Base-by-base conservation (phyloP, 2,329 filamentous ascomycete genomes). In the Fusarium armeniacum region DNA sequence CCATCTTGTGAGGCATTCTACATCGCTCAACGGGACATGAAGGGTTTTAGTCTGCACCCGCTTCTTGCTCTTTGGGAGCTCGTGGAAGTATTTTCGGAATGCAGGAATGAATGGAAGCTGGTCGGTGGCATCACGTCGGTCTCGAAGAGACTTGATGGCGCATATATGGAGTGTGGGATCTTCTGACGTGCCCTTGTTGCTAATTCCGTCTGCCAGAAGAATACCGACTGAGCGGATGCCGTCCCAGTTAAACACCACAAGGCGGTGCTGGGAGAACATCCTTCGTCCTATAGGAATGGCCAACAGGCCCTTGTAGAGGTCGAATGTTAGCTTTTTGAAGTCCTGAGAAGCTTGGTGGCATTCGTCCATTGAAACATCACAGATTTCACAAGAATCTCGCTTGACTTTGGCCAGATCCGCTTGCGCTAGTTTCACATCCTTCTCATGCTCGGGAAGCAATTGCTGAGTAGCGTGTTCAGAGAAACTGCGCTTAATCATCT, bases 401-500 rank as follows among this genome's bases (percentile, higher is more conserved):
- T 95, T 97, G 76, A 98, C 89, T 81, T 95, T 97, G 56, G 90
- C 93, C 58, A 99, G 82, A 81, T 97, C 95, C 6, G 93, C 94
- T 78, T 99, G 94, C 0, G 94, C 97, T 4, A 97, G 73, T 78
- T 95, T 94, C 65, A 99, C 93, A 61, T 94, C 92, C 80, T 97
- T 97, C 80, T 99, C 94, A 74, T 98, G 95, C 79, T 98, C 94
- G 0, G 96, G 96, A 2, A 98, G 84, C 15, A 98, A 82, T 67
- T 97, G 94, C 77, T 99, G 96, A 0, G 95, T 98, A 26, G 95
- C 95, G 80, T 99, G 96, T 79, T 99, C 96, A 54, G 95, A 98
- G 84, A 99, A 99, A 79, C 94, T 98, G 71, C 96, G 91, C 86
- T 99, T 99, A 84, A 99, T 99, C 96, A 99, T 99, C 81, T 99